Percentiles rank a stretch among this genome's conserved stretches.
Evolutionary conservation across 2,329 filamentous ascomycete genomes (phyloP).

Genomic region (Ophiostoma sp.): DNA sequence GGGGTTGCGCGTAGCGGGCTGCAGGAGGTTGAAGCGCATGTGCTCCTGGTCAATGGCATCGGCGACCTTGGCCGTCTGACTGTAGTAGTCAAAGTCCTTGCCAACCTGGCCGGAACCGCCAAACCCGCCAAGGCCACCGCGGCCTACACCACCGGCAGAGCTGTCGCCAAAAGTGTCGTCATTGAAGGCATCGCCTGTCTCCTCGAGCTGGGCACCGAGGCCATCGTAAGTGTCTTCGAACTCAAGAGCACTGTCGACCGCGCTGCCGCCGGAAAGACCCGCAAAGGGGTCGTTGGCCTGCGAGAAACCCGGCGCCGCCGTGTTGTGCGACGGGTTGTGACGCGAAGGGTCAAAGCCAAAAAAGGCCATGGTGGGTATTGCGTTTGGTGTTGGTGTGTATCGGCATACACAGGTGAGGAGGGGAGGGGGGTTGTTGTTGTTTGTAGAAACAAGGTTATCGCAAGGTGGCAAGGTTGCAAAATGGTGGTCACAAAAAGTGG

Average conservation of each 20-base stretch:
- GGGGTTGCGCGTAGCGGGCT: slow-evolving; percentile 51
- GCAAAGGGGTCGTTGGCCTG: slow-evolving; percentile 82
- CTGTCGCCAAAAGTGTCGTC: slow-evolving; percentile 83
- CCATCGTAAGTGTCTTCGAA: slow-evolving; percentile 98
- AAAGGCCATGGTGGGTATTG: slow-evolving; percentile 67
- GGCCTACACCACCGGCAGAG: background rate
- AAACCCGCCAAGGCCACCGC: slow-evolving; percentile 2
- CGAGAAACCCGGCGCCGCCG: slow-evolving; percentile 72
- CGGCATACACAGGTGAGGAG: slow-evolving; percentile 12
- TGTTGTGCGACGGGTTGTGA: slow-evolving; percentile 52
- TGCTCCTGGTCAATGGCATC: slow-evolving; percentile 88
- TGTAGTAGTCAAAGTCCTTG: slow-evolving; percentile 17
- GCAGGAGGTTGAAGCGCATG: slow-evolving; percentile 71
- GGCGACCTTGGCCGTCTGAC: slow-evolving; percentile 52
- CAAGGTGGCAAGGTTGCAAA: slow-evolving; percentile 14
- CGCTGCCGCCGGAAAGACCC: slow-evolving; percentile 62
- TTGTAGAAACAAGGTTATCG: slow-evolving; percentile 9
- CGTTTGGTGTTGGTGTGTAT: slow-evolving; percentile 11
- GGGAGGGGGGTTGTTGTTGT: background rate
- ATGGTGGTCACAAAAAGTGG: slow-evolving; percentile 5
- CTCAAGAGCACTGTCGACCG: slow-evolving; percentile 59
- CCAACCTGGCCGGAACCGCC: slow-evolving; percentile 31
- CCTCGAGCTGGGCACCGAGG: slow-evolving; percentile 81
- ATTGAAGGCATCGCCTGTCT: slow-evolving; percentile 90
- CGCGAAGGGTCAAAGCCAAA: slow-evolving; percentile 35